Conservation (phyloP, 1,139 yeast species). For the Pichia sp. region DNA sequence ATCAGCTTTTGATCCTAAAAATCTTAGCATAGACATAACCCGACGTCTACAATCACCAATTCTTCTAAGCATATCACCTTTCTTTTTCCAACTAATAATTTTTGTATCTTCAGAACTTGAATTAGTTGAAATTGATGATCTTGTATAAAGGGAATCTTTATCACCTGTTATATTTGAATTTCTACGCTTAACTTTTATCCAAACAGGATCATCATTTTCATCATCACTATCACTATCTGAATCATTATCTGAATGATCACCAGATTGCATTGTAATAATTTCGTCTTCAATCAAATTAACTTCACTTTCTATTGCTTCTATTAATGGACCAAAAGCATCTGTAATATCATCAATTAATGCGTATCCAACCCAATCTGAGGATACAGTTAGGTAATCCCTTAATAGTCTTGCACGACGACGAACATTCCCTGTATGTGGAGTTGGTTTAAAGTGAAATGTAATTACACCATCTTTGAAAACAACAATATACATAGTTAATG, state of each 20-base stretch:
- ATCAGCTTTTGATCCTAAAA: slow-evolving; percentile 90
- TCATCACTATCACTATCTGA: slow-evolving; percentile 31
- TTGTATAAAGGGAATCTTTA: slow-evolving; percentile 16
- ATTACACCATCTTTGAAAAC: slow-evolving; percentile 88
- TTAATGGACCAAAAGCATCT: slow-evolving; percentile 96
- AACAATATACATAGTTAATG: slow-evolving; percentile 86
- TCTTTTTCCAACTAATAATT: slow-evolving; percentile 76
- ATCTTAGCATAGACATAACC: slow-evolving; percentile 82
- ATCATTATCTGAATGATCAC: slow-evolving; percentile 44
- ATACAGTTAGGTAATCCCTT: slow-evolving; percentile 80
- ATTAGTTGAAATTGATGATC: slow-evolving; percentile 21
- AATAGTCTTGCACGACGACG: slow-evolving; percentile 85
- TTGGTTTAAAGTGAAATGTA: slow-evolving; percentile 90
- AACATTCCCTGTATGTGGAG: slow-evolving; percentile 95
- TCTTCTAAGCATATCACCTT: slow-evolving; percentile 89
- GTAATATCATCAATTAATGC: slow-evolving; percentile 96
- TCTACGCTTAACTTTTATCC: slow-evolving; percentile 27
- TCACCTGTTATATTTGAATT: slow-evolving; percentile 27
- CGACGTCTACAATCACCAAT: slow-evolving; percentile 94
- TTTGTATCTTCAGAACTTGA: slow-evolving; percentile 42
- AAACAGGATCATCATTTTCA: slow-evolving; percentile 14
- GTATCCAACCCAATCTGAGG: slow-evolving; percentile 96
- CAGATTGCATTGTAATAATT: slow-evolving; percentile 78
- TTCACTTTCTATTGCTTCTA: slow-evolving; percentile 87
- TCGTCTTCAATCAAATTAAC: slow-evolving; percentile 90